These are phyloP conservation scores for Lactarius akahatsu DNA, from an alignment of 768 basidiomycete species.

Conservation along the genomic window DNA sequence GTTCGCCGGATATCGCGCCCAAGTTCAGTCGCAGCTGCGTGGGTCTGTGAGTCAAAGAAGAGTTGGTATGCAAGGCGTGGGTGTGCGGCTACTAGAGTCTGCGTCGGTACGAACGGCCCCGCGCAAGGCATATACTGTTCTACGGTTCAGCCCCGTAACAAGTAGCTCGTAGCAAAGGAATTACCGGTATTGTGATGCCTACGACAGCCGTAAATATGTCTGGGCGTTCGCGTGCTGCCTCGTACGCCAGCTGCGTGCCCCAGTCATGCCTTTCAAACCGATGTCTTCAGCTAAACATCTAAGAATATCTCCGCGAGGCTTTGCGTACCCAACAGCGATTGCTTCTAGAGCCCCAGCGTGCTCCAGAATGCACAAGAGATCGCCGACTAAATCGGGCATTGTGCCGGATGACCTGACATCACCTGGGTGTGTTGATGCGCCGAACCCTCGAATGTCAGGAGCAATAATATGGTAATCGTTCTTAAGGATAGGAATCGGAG, in stretches of 20 bases:
- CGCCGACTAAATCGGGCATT: constrained; percentile 59
- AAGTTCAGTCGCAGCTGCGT: constrained; percentile 52
- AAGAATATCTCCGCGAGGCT: neutral
- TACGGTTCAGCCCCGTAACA: constrained; percentile 14
- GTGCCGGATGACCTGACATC: constrained; percentile 59
- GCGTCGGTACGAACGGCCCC: constrained; percentile 48
- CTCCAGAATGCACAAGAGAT: constrained; percentile 61
- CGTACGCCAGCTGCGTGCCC: constrained; percentile 67
- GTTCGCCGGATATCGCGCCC: constrained; percentile 55
- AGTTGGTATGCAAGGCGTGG: constrained; percentile 57
- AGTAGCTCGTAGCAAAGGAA: constrained; percentile 28
- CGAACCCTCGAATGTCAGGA: constrained; percentile 71
- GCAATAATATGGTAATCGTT: constrained; percentile 59
- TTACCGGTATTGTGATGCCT: constrained; percentile 60
- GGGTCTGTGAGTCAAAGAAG: constrained; percentile 54
- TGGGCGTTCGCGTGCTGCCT: constrained; percentile 65
- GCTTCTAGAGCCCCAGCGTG: constrained; percentile 49
- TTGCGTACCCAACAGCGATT: constrained; percentile 61
- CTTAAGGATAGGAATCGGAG: constrained; percentile 35
- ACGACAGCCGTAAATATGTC: constrained; percentile 61
- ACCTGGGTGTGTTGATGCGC: constrained; percentile 61
- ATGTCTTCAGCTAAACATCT: neutral
- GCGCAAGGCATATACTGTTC: constrained; percentile 61
- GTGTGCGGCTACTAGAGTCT: constrained; percentile 41
- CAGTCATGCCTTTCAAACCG: constrained; percentile 60